A percentile compares a stretch with the other conserved stretches of the same genome.
phyloP scores from a whole-genome alignment of 2,329 filamentous ascomycete genomes.

The Aureobasidium sp. region DNA sequence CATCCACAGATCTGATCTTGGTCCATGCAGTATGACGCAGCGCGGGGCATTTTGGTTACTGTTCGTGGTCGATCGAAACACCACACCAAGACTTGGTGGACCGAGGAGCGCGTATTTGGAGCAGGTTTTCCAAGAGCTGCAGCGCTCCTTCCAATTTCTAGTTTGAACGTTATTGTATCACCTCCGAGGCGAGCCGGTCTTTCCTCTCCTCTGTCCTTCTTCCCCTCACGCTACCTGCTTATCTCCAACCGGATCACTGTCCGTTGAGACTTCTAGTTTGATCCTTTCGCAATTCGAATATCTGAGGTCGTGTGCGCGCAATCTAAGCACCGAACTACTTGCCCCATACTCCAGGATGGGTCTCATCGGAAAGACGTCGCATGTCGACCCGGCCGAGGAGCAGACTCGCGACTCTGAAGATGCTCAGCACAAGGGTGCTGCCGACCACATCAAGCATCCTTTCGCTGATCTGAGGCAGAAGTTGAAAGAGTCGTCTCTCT shows the following conservation, averaged over 20 bases:
- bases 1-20: conserved; percentile 3
- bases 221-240: not conserved
- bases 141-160: not conserved
- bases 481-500: conserved; percentile 41
- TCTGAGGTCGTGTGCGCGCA: not conserved
- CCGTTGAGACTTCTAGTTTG: not conserved
- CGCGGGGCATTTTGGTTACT: not conserved
- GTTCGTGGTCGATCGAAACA: conserved; percentile 1
- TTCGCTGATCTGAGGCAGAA: conserved; percentile 34
- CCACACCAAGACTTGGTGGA: not conserved
- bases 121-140: conserved; percentile 2
- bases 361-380: conserved; percentile 13
- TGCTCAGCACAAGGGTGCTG: not conserved
- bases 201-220: not conserved
- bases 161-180: not conserved
- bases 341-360: not conserved
- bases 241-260: not conserved
- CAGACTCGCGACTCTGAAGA: not conserved
- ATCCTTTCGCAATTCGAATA: not conserved
- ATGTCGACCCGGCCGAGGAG: not conserved
- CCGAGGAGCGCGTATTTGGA: not conserved
- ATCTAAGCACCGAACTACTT: not conserved
- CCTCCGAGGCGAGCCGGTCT: not conserved
- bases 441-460: conserved; percentile 22
- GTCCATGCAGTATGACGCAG: not conserved